These are phyloP conservation scores for Cordyceps farinosa DNA, from an alignment of 2,329 filamentous ascomycete species.

Conservation along the genomic window DNA sequence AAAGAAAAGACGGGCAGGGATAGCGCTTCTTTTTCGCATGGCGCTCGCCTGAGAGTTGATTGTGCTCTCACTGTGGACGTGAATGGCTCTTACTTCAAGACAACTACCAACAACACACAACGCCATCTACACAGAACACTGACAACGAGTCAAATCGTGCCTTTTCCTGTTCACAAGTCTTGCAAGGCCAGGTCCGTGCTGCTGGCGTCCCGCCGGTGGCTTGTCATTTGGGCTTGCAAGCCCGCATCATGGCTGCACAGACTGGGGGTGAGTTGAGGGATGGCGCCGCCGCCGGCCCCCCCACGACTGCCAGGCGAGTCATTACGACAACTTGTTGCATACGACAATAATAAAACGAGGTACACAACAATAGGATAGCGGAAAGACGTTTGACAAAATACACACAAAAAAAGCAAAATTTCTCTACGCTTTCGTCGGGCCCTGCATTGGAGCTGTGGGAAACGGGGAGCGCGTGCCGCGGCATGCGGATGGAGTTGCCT, in stretches of 20 bases:
- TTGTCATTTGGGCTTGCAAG: neutral
- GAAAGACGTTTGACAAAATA: too few relatives aligned
- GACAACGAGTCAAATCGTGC: neutral
- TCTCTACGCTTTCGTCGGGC: neutral
- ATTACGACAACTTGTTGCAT: neutral
- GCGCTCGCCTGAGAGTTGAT: too few relatives aligned
- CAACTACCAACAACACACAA: neutral
- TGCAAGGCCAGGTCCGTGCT: constrained; percentile 2
- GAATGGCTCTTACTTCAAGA: neutral
- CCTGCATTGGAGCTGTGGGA: neutral
- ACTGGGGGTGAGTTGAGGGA: neutral
- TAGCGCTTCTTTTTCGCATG: neutral
- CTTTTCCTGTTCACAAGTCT: neutral
- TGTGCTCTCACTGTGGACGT: too few relatives aligned
- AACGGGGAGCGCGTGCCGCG: neutral
- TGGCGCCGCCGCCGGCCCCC: neutral
- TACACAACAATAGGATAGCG: neutral
- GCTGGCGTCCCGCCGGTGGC: constrained; percentile 14
- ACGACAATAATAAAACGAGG: neutral
- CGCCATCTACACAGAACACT: neutral
- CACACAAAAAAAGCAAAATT: neutral
- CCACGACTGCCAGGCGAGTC: too few relatives aligned
- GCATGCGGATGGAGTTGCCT: neutral
- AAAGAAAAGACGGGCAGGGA: neutral
- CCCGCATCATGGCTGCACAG: neutral